A percentile compares a stretch with the other conserved stretches of the same genome.
These are phyloP conservation scores for Plasmodium gallinaceum DNA, from an alignment of 169 alveolate species.

Conservation along the genomic window DNA sequence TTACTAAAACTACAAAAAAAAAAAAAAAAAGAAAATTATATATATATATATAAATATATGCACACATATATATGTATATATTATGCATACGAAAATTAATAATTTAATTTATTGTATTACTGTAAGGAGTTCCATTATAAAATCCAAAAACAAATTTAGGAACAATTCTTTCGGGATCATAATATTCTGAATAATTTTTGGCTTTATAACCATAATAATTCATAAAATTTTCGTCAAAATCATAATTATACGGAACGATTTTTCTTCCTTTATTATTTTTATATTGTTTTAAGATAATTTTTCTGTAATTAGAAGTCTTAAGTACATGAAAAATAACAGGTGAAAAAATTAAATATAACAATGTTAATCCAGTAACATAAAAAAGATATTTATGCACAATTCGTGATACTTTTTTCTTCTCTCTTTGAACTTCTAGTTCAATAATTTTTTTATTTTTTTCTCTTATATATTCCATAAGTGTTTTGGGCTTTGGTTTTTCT, in stretches of 20 bases:
- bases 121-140: slow-evolving; percentile 9
- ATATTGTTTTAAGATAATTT: slow-evolving; percentile 13
- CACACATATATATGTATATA: neutral
- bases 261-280: neutral
- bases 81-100: neutral
- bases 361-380: neutral
- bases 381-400: neutral
- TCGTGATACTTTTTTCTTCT: neutral
- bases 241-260: slow-evolving; percentile 15
- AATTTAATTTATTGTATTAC: neutral
- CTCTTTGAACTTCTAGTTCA: slow-evolving; percentile 6
- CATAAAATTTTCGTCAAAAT: neutral
- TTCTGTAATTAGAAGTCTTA: neutral
- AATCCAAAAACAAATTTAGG: neutral
- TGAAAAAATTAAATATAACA: neutral
- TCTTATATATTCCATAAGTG: slow-evolving; percentile 37
- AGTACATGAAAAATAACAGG: slow-evolving; percentile 3
- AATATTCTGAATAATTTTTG: neutral
- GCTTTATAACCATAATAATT: too few relatives aligned
- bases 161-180: neutral
- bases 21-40: too few relatives aligned
- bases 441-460: slow-evolving; percentile 16
- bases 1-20: too few relatives aligned
- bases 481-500: slow-evolving; percentile 1
- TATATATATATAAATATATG: neutral